Conservation (phyloP, 768 basidiomycete genomes). For the Naematelia aurantialba region DNA sequence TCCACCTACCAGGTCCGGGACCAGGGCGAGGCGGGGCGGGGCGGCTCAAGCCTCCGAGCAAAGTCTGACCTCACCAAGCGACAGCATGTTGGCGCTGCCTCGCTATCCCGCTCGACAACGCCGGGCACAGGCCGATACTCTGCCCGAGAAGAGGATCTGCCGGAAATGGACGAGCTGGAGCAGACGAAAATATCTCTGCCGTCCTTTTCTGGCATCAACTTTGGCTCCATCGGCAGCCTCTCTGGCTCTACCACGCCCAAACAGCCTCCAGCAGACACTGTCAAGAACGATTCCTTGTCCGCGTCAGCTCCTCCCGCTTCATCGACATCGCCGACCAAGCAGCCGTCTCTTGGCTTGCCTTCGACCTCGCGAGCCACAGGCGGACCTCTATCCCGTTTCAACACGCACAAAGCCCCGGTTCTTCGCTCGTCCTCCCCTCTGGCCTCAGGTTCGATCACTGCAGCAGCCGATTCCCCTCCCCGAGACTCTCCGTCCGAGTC, state of each 20-base stretch:
- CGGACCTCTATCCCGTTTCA: constrained; percentile 28
- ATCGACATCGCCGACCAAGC: not conserved
- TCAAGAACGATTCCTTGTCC: not conserved
- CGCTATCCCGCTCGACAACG: constrained; percentile 27
- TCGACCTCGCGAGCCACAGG: constrained; percentile 6
- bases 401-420: constrained; percentile 16
- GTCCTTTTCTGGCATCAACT: constrained; percentile 32
- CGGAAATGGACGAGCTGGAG: constrained; percentile 41
- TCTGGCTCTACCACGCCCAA: constrained; percentile 2
- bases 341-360: constrained; percentile 4
- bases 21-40: constrained; percentile 20
- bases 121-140: constrained; percentile 37
- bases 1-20: constrained; percentile 26
- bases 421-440: constrained; percentile 45
- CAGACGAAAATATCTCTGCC: constrained; percentile 36
- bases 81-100: constrained; percentile 29
- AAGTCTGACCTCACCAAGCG: constrained; percentile 28
- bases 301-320: not conserved
- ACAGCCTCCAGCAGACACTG: constrained; percentile 7
- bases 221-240: constrained; percentile 5
- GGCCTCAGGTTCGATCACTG: constrained; percentile 34
- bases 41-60: constrained; percentile 30
- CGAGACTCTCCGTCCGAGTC: constrained; percentile 1
- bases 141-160: constrained; percentile 45
- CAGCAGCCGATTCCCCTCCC: constrained; percentile 37